Percentiles rank a stretch among this genome's conserved stretches.
Evolutionary conservation across 169 alveolate species (phyloP).

Genomic region (Plasmodium coatneyi): DNA sequence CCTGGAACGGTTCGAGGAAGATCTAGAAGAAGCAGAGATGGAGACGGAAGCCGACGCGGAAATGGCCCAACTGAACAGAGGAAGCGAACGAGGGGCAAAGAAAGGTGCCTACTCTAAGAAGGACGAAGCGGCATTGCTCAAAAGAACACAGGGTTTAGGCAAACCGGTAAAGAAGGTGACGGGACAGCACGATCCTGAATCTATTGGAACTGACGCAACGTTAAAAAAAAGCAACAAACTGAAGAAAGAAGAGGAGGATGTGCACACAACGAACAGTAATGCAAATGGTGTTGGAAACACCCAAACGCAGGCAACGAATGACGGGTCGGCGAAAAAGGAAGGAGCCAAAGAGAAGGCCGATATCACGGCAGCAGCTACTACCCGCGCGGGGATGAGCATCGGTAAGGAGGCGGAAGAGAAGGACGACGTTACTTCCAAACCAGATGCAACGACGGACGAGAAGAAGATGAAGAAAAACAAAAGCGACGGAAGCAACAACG

Average conservation of each 20-base stretch:
- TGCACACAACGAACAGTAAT: neutral
- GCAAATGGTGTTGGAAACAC: neutral
- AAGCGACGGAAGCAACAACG: conserved; percentile 22
- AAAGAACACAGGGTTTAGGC: neutral
- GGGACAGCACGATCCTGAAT: neutral
- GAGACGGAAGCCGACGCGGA: conserved; percentile 2
- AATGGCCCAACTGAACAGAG: neutral
- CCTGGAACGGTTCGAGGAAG: neutral
- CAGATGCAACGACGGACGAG: neutral
- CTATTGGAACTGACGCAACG: neutral
- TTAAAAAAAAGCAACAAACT: neutral
- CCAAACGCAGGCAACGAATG: neutral
- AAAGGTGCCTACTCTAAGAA: neutral
- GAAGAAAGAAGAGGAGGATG: neutral
- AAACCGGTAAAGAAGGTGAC: neutral
- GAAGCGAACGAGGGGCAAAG: neutral
- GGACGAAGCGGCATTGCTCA: neutral
- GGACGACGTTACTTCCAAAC: neutral
- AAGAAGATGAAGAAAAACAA: conserved; percentile 24
- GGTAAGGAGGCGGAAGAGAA: neutral
- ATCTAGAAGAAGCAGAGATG: neutral
- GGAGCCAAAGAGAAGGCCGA: neutral
- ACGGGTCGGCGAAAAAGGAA: neutral
- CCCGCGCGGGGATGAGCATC: neutral
- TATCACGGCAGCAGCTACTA: neutral